phyloP scores from a whole-genome alignment of 2,329 filamentous ascomycete genomes.

The Pyrenophora teres region DNA sequence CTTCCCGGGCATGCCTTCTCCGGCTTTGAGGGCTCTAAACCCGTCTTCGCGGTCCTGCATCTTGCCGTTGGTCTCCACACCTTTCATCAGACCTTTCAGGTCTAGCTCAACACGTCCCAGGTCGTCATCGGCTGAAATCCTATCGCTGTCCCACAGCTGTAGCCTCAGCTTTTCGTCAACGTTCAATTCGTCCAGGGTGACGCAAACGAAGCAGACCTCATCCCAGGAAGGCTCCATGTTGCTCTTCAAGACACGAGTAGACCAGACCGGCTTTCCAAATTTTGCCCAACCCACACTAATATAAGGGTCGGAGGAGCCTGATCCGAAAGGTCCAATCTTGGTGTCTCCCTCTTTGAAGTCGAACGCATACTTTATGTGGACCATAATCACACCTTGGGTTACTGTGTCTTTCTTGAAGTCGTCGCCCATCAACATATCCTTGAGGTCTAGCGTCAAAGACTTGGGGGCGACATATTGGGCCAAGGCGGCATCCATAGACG shows the following conservation, averaged over 20 bases:
- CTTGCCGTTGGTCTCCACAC: conserved; percentile 62
- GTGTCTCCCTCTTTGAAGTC: conserved; percentile 75
- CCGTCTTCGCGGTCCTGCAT: conserved; percentile 68
- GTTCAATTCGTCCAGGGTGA: conserved; percentile 72
- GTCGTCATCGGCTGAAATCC: conserved; percentile 73
- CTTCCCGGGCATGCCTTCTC: conserved; percentile 70
- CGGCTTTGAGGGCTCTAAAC: conserved; percentile 67
- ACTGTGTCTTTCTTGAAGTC: conserved; percentile 78
- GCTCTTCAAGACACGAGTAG: conserved; percentile 66
- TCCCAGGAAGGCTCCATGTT: conserved; percentile 74
- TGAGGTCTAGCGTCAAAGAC: conserved; percentile 72
- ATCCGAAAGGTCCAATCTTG: conserved; percentile 60
- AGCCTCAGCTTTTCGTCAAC: conserved; percentile 71
- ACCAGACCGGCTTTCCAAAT: conserved; percentile 71
- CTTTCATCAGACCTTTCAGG: conserved; percentile 67
- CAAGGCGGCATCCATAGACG: conserved; percentile 72
- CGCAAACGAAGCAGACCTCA: conserved; percentile 70
- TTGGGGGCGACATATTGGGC: conserved; percentile 78
- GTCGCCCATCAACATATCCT: conserved; percentile 77
- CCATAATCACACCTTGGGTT: conserved; percentile 66
- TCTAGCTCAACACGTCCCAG: conserved; percentile 73
- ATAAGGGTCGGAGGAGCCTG: conserved; percentile 70
- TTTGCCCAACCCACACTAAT: conserved; percentile 77
- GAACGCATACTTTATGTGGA: conserved; percentile 68
- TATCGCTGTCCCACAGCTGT: conserved; percentile 78